phyloP scores from a whole-genome alignment of 495 filamentous ascomycete species.

The Aspergillus bridgeri region DNA sequence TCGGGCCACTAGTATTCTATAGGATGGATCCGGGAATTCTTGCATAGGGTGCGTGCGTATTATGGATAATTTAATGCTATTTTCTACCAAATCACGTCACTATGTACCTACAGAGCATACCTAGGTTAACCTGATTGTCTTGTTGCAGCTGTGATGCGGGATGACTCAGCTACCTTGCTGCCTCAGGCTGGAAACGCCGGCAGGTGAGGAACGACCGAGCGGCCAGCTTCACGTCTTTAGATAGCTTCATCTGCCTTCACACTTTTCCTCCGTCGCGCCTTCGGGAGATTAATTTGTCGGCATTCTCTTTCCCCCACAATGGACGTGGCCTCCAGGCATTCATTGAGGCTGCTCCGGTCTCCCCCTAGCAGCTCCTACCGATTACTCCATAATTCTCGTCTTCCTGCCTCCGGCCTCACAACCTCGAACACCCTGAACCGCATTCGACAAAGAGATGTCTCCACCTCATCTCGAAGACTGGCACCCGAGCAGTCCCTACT shows the following conservation, averaged over 20 bases:
- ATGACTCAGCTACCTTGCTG: slow-evolving; percentile 6
- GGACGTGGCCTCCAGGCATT: slow-evolving; percentile 40
- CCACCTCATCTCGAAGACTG: slow-evolving; percentile 27
- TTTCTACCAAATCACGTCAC: no score
- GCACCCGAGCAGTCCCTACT: slow-evolving; percentile 37
- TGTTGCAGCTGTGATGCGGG: no score
- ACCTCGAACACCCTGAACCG: slow-evolving; percentile 23
- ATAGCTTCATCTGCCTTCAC: slow-evolving; percentile 19
- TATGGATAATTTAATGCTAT: not conserved
- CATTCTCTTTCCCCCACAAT: slow-evolving; percentile 22
- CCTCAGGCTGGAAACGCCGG: slow-evolving; percentile 25
- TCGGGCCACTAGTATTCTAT: not conserved
- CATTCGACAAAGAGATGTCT: slow-evolving; percentile 32
- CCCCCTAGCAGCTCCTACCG: slow-evolving; percentile 10
- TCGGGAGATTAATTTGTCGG: not conserved
- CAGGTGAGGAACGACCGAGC: slow-evolving; percentile 17
- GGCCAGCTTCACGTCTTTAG: slow-evolving; percentile 14
- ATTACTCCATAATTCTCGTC: slow-evolving; percentile 14
- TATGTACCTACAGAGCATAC: no score
- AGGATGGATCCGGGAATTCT: not conserved
- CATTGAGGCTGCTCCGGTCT: slow-evolving; percentile 35
- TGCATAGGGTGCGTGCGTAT: not conserved
- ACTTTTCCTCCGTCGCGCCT: slow-evolving; percentile 6
- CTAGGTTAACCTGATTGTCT: no score
- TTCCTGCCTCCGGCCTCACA: slow-evolving; percentile 18